Conservation (phyloP, 2,329 filamentous ascomycete species). For the Xylariaceae sp. region DNA sequence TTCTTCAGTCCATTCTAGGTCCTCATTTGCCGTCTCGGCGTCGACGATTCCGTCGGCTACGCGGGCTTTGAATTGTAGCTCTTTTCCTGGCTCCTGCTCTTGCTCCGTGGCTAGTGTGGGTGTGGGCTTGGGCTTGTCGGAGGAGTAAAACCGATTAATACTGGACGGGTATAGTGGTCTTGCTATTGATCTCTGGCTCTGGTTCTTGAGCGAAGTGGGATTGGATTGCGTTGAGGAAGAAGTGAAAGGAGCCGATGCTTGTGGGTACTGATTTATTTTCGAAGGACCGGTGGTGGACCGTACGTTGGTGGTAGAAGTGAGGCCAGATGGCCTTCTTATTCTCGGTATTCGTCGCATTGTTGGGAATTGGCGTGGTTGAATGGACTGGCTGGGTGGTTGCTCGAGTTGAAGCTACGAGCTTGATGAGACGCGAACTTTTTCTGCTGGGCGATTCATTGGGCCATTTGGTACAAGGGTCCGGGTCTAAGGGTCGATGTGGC, state of each 20-base stretch:
- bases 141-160: slow-evolving; percentile 37
- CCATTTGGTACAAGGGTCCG: too few species aligned
- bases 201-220: background rate
- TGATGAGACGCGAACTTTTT: too few species aligned
- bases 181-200: slow-evolving; percentile 2
- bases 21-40: background rate
- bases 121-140: slow-evolving; percentile 18
- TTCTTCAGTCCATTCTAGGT: background rate
- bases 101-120: background rate
- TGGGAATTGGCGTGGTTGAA: slow-evolving; percentile 2
- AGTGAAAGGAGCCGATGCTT: slow-evolving; percentile 11
- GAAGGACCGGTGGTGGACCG: background rate
- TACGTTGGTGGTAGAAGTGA: slow-evolving; percentile 11
- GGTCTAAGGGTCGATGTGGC: too few species aligned
- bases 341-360: slow-evolving; percentile 43
- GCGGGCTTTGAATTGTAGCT: background rate
- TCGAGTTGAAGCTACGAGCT: too few species aligned
- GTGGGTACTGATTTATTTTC: background rate
- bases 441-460: too few species aligned
- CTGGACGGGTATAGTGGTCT: slow-evolving; percentile 7
- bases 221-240: slow-evolving; percentile 13
- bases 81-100: background rate
- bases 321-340: slow-evolving; percentile 36
- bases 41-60: background rate
- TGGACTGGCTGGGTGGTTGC: too few species aligned